Conservation (phyloP, 176 grass and related monocot genomes). For the Cenchrus americanus region DNA sequence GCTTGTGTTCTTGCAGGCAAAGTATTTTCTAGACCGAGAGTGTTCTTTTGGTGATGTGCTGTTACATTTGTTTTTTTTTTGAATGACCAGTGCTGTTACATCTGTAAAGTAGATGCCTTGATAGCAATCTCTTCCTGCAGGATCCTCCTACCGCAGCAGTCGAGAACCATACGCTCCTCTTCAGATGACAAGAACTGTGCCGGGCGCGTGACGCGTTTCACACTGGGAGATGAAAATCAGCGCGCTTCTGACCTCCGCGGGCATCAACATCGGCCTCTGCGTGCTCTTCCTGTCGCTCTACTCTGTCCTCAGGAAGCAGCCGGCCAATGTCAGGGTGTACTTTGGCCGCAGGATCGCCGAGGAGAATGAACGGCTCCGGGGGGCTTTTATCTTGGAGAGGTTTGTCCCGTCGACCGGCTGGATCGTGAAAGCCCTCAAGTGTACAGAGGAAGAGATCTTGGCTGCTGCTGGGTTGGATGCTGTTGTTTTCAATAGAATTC, state of each 20-base stretch:
- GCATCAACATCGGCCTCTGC: conserved; percentile 87
- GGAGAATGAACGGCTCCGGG: conserved; percentile 61
- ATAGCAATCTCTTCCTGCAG: conserved; percentile 11
- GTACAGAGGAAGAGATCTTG: conserved; percentile 78
- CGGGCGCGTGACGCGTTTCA: not conserved
- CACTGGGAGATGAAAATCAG: conserved; percentile 66
- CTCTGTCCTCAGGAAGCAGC: conserved; percentile 89
- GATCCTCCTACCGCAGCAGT: not conserved
- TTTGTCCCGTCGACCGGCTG: conserved; percentile 79
- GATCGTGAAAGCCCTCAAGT: conserved; percentile 87
- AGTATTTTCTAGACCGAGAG: too few relatives aligned
- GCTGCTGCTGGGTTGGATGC: conserved; percentile 83
- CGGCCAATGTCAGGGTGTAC: conserved; percentile 81
- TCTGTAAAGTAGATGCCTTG: not conserved
- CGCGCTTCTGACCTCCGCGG: conserved; percentile 79
- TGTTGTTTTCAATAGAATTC: conserved; percentile 79
- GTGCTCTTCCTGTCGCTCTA: conserved; percentile 77
- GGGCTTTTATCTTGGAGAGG: conserved; percentile 77
- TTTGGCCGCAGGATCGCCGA: conserved; percentile 79
- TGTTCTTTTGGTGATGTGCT: too few relatives aligned
- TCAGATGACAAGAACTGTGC: conserved; percentile 34
- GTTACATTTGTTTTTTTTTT: too few relatives aligned
- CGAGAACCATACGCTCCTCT: not conserved
- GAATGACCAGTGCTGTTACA: not conserved
- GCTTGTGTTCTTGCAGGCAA: too few relatives aligned